Evolutionary conservation across 768 basidiomycete genomes (phyloP).

Genomic region (Tylopilus sp.): DNA sequence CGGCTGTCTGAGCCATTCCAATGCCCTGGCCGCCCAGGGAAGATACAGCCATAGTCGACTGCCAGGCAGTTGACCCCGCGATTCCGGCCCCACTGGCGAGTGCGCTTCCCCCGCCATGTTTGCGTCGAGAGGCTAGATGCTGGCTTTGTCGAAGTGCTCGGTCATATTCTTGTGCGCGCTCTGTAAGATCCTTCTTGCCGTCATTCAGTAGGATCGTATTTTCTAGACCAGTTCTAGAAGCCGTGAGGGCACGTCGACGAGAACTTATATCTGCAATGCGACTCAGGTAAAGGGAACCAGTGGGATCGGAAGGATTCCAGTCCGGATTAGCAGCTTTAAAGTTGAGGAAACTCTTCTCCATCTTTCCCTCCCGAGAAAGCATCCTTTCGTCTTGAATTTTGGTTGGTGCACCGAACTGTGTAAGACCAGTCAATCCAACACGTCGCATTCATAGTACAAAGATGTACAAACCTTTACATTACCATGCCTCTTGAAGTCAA

Average conservation of each 20-base stretch:
- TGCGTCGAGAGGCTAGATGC: conserved; percentile 44
- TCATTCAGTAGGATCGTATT: conserved; percentile 29
- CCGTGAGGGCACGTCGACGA: conserved; percentile 33
- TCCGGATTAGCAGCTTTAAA: conserved; percentile 97
- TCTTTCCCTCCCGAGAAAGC: conserved; percentile 91
- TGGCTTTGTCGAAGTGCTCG: conserved; percentile 71
- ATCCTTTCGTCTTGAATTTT: conserved; percentile 65
- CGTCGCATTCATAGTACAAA: neutral
- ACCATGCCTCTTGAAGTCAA: conserved; percentile 94
- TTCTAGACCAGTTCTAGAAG: conserved; percentile 29
- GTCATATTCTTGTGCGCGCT: conserved; percentile 72
- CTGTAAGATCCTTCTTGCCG: conserved; percentile 39
- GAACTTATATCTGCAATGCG: conserved; percentile 72
- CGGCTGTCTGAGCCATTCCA: conserved; percentile 63
- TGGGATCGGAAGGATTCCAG: conserved; percentile 90
- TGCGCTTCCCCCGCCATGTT: conserved; percentile 29
- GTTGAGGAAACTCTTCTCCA: conserved; percentile 97
- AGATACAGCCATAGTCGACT: conserved; percentile 44
- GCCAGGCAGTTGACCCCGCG: conserved; percentile 46
- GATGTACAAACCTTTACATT: conserved; percentile 69
- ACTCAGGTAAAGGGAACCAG: conserved; percentile 86
- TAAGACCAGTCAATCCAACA: neutral
- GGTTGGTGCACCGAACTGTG: conserved; percentile 82
- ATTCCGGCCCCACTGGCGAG: conserved; percentile 45
- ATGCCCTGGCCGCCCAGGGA: conserved; percentile 36